Conservation (phyloP, 306 rosid genomes). For the Vachellia collinsii region DNA sequence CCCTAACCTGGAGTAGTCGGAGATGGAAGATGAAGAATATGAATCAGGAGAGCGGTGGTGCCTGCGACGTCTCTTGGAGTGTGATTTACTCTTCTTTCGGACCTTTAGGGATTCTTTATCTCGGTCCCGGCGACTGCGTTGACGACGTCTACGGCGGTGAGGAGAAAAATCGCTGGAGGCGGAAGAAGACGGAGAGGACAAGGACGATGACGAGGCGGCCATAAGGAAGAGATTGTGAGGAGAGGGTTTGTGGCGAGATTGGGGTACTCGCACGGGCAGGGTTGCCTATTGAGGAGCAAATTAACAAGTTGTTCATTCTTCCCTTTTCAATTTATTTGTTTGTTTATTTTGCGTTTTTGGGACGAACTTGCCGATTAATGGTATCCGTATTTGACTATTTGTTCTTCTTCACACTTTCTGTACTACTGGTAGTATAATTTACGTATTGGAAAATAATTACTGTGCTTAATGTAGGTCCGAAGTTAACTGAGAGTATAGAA, state of each 20-base stretch:
- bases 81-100: slow-evolving; percentile 70
- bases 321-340: background rate
- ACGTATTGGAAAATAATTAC: no score
- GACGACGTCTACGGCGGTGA: slow-evolving; percentile 56
- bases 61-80: slow-evolving; percentile 76
- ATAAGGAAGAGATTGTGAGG: slow-evolving; percentile 36
- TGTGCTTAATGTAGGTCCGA: no score
- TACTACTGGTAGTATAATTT: no score
- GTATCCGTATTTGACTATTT: no score
- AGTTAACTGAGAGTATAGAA: no score
- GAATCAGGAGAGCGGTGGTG: slow-evolving; percentile 66
- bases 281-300: background rate
- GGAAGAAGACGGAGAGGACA: slow-evolving; percentile 30
- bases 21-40: slow-evolving; percentile 54
- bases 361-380: no score
- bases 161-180: slow-evolving; percentile 46
- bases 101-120: slow-evolving; percentile 66
- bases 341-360: no score
- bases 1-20: slow-evolving; percentile 63
- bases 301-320: background rate
- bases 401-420: no score
- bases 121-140: slow-evolving; percentile 57
- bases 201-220: slow-evolving; percentile 76
- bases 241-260: slow-evolving; percentile 43
- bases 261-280: background rate